phyloP scores from a whole-genome alignment of 208 protist species.

The Wallacemonas rigidus region DNA sequence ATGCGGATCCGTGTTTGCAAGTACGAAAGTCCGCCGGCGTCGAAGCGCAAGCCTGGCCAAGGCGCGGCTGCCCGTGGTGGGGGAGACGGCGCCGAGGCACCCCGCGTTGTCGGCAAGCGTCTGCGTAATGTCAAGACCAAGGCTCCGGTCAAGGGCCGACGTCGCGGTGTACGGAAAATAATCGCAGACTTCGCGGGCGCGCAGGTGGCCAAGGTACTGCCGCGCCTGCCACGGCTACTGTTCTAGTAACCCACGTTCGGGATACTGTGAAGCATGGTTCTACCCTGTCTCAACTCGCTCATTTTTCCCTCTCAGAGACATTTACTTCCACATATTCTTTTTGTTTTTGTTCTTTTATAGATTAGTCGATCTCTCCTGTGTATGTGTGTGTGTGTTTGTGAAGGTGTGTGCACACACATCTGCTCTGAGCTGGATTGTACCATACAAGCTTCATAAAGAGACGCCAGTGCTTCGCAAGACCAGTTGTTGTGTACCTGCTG shows the following conservation, averaged over 20 bases:
- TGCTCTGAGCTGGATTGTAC: no score
- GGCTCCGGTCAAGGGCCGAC: constrained; percentile 15
- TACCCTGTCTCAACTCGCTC: no score
- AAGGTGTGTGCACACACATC: no score
- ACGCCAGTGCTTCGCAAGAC: no score
- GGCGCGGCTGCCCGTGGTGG: constrained; percentile 21
- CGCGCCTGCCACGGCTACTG: constrained; percentile 54
- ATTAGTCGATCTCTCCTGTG: no score
- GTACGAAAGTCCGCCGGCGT: constrained; percentile 61
- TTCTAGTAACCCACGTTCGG: constrained; percentile 25
- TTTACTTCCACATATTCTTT: no score
- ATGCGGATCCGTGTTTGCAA: constrained; percentile 70
- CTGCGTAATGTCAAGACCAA: constrained; percentile 34
- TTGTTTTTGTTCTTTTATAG: no score
- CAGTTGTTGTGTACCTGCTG: no score
- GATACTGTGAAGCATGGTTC: no score
- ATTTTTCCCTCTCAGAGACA: no score
- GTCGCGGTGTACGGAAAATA: constrained; percentile 45
- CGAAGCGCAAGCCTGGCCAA: constrained; percentile 33
- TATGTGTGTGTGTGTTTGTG: no score
- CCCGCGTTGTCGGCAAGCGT: constrained; percentile 39
- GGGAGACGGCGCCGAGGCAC: constrained; percentile 17
- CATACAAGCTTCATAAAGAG: no score
- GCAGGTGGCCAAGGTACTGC: constrained; percentile 51
- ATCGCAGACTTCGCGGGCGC: constrained; percentile 48